A percentile compares a stretch with the other conserved stretches of the same genome.
phyloP scores from a whole-genome alignment of 2,329 filamentous ascomycete species.

The Cercospora beticola region DNA sequence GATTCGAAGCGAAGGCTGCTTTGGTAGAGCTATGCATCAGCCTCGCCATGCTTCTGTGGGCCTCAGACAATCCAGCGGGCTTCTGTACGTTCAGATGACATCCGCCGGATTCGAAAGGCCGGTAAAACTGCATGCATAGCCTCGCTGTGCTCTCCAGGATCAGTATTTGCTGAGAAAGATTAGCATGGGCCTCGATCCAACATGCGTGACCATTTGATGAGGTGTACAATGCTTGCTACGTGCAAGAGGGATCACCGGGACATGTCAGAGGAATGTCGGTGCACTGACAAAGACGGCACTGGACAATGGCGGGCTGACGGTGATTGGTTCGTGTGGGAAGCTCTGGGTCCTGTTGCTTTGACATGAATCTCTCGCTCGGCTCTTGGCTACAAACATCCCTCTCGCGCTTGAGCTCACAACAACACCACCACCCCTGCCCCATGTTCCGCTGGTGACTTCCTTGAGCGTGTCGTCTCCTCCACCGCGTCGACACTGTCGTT shows the following conservation, averaged over 20 bases:
- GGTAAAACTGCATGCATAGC: not conserved
- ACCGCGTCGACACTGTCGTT: not conserved
- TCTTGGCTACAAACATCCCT: not conserved
- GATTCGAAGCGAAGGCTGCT: not conserved
- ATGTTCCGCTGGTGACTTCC: not conserved
- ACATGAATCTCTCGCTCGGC: slow-evolving; percentile 2
- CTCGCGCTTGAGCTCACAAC: slow-evolving; percentile 1
- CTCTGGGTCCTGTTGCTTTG: slow-evolving; percentile 1
- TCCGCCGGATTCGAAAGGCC: not conserved
- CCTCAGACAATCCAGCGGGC: not conserved
- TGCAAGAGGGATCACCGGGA: not conserved
- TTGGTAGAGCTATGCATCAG: not conserved
- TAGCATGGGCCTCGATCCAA: not conserved
- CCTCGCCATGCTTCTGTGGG: not conserved
- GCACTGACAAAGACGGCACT: not conserved
- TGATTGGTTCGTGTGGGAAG: not conserved
- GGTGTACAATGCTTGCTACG: not conserved
- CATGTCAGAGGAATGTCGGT: not conserved
- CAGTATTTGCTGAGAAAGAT: not conserved
- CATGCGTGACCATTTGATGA: not conserved
- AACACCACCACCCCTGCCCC: not conserved
- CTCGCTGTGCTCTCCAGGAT: not conserved
- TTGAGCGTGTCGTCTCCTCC: not conserved
- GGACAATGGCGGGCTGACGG: not conserved
- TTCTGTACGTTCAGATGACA: not conserved